Base-by-base conservation (phyloP, 257 asterid species). In the Leptodermis oblonga region DNA sequence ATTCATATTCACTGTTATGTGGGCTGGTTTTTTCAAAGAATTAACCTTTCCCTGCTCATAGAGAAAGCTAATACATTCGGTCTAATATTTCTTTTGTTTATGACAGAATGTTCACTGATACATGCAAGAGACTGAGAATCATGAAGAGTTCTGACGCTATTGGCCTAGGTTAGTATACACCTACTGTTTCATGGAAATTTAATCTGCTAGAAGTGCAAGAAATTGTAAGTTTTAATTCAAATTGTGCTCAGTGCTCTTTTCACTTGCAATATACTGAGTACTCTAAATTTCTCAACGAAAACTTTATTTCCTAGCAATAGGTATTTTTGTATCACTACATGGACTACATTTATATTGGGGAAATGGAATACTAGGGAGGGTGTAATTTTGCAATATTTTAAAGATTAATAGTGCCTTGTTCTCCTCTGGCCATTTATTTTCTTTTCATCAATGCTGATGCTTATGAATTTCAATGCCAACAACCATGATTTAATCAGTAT, bases 131-230 rank as follows among this genome's bases (percentile, higher is more conserved):
- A 71, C 56, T 82, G 74, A 71, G 86, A 70, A 82, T 82, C 68
- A 82, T 79, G 82, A 82, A 82, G 66, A 67, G 86, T 60, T 74
- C 82, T 42, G 87, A 82, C 75, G 87, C 87, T 58, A 82, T 82
- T 43, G 87, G 87, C 69, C 72, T 82, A 12, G 87, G 87, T 82
- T 33, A 77, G 84, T 77, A 23, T 71, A 15, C 69, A 41, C 52
- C 18, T 54, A 7, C 18, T 71, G 3, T 52, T 22, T 45, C 23
- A 8, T 49, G 18, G 28, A 58, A 55, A 54, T 4, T 37, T 17
- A 10, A 33, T 17, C 31, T 55, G 39, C 65, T 28, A 26, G 1
- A 1, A 28, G 58, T 30, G 41, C 70, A 18, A 30, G 46, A 34
- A 26, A 46, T 26, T 1, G 3, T 1, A 34, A 66, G 30, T 17